Evolutionary conservation across 768 basidiomycete species (phyloP).

Genomic region (Roridomyces roridus): DNA sequence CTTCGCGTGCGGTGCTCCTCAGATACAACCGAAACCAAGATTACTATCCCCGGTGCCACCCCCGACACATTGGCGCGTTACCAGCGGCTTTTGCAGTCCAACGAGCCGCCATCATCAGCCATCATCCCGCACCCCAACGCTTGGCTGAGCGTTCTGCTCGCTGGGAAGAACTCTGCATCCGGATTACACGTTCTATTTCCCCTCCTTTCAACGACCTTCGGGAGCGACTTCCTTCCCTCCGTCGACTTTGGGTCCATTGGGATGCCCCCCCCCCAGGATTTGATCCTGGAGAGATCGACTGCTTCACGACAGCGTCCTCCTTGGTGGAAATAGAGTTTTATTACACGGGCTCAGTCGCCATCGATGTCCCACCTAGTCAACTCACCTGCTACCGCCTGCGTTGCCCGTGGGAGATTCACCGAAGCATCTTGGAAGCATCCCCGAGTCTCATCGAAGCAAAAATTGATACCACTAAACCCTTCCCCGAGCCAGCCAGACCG

Average conservation of each 20-base stretch:
- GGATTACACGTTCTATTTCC: no score
- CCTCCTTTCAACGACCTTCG: not conserved
- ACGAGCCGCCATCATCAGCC: not conserved
- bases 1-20: no score
- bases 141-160: not conserved
- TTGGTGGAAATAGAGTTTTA: not conserved
- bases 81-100: not conserved
- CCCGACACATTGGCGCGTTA: no score
- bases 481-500: not conserved
- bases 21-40: no score
- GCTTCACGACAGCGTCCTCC: not conserved
- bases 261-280: not conserved
- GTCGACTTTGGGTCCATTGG: slow-evolving; percentile 1
- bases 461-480: not conserved
- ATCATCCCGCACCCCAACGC: no score
- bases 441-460: slow-evolving; percentile 1
- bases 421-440: not conserved
- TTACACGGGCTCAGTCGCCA: not conserved
- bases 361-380: not conserved
- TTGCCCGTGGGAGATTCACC: slow-evolving; percentile 1
- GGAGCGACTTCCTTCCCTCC: not conserved
- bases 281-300: not conserved
- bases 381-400: not conserved
- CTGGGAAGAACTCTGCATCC: slow-evolving; percentile 6
- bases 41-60: no score